These are phyloP conservation scores for Lentinula sp. DNA, from an alignment of 768 basidiomycete genomes.

Conservation along the genomic window DNA sequence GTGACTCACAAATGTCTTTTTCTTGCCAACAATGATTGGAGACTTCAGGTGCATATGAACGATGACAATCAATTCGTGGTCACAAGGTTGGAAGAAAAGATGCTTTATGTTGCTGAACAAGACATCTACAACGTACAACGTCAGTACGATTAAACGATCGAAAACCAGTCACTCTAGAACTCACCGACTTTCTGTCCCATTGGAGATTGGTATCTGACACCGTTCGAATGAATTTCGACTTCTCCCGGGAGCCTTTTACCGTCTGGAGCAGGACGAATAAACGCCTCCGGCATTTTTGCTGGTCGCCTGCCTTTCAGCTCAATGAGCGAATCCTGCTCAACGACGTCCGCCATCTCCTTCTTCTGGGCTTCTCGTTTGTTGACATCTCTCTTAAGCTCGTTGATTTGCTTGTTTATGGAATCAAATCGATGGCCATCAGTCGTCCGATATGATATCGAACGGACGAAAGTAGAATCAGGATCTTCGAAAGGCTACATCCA, in stretches of 20 bases:
- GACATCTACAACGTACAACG: slow-evolving; percentile 51
- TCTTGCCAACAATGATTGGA: slow-evolving; percentile 98
- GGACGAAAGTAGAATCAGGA: slow-evolving; percentile 92
- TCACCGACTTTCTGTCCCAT: slow-evolving; percentile 88
- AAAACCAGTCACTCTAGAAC: slow-evolving; percentile 16
- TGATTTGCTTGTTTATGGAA: slow-evolving; percentile 85
- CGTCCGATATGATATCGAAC: slow-evolving; percentile 91
- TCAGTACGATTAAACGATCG: neutral
- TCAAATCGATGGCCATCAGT: slow-evolving; percentile 87
- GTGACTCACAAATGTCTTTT: slow-evolving; percentile 81
- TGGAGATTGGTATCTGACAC: slow-evolving; percentile 86
- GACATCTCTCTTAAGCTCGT: slow-evolving; percentile 91
- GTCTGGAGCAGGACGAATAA: slow-evolving; percentile 89
- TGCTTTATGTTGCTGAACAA: slow-evolving; percentile 98
- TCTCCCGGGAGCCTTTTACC: slow-evolving; percentile 96
- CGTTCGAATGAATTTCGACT: slow-evolving; percentile 97
- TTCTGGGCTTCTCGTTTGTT: slow-evolving; percentile 97
- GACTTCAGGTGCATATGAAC: slow-evolving; percentile 90
- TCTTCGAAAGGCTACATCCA: slow-evolving; percentile 83
- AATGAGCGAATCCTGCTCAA: slow-evolving; percentile 86
- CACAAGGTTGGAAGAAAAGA: slow-evolving; percentile 98
- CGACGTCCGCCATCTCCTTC: slow-evolving; percentile 97
- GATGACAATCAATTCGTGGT: slow-evolving; percentile 90
- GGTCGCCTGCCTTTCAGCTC: slow-evolving; percentile 90
- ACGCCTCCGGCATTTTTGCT: slow-evolving; percentile 82